Evolutionary conservation across 2,329 filamentous ascomycete species (phyloP).

Genomic region (Chalaropsis ovoidea): DNA sequence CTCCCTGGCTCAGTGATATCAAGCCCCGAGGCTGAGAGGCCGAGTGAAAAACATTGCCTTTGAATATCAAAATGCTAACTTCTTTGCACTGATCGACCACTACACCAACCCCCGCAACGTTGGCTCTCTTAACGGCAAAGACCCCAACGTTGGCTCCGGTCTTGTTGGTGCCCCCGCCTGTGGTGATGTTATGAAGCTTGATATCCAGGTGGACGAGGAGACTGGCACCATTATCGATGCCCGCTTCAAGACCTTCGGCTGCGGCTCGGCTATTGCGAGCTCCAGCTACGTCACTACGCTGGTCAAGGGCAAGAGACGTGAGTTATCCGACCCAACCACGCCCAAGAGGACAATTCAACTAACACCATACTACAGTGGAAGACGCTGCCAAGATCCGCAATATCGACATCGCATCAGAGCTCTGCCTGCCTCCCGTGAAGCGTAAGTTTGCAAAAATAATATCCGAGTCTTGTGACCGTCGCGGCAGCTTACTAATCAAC

Average conservation of each 20-base stretch:
- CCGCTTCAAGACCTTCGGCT: slow-evolving; percentile 97
- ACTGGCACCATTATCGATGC: slow-evolving; percentile 86
- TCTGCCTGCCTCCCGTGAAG: slow-evolving; percentile 81
- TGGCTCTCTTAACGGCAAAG: slow-evolving; percentile 57
- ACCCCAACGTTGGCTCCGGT: slow-evolving; percentile 76
- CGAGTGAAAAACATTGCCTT: slow-evolving; percentile 29
- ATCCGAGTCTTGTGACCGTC: background rate
- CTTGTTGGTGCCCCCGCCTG: slow-evolving; percentile 83
- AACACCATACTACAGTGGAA: slow-evolving; percentile 46
- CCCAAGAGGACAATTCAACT: background rate
- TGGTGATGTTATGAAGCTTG: slow-evolving; percentile 76
- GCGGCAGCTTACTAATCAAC: background rate
- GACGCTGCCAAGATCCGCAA: slow-evolving; percentile 89
- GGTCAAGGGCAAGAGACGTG: slow-evolving; percentile 73
- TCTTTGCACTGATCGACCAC: slow-evolving; percentile 37
- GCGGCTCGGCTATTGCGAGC: slow-evolving; percentile 86
- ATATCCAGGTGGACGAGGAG: slow-evolving; percentile 76
- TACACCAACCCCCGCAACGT: slow-evolving; percentile 47
- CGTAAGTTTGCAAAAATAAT: slow-evolving; percentile 43
- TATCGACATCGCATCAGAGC: slow-evolving; percentile 95
- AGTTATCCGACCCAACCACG: background rate
- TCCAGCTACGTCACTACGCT: slow-evolving; percentile 94
- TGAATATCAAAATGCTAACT: slow-evolving; percentile 30
- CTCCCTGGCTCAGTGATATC: background rate
- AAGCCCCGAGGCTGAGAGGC: background rate